Base-by-base conservation (phyloP, 1,284 basidiomycete genomes). In the Microbotryum lychnidis-dioicae region DNA sequence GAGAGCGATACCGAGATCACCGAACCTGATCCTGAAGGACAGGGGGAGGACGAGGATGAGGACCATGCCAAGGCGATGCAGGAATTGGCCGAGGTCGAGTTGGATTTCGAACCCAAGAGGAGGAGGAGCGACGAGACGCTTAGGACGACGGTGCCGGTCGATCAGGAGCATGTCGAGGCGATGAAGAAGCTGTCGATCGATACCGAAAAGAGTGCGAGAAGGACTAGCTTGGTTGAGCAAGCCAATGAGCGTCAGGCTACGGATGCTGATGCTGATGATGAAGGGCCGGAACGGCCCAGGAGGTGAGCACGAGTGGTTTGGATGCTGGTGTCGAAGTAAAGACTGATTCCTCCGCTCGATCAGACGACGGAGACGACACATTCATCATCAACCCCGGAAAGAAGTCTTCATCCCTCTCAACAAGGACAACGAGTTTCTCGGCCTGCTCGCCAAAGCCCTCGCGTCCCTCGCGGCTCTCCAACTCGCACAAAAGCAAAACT, bases 381-480 rank as follows among this genome's bases (percentile, higher is more conserved):
- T 60, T 1, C 62, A 52, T 4, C 64, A 58, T 2, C 64, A 63
- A n/a, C 67, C 62, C 46, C 62, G 62, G 31, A 66, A 66, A 54
- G 87, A 91, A 71, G 75, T 91, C 21, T 80, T 91, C 61, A 87
- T 96, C 51, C 87, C 89, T 3, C 82, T 97, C 12, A 80, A 81
- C 21, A 85, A 89, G 42, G 91, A 96, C 72, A 80, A 83, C 37
- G 83, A 77, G 1, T 97, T 97, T 77, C 89, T 93, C 74, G 81
- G 84, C 48, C 80, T 89, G 9, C 81, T 94, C 49, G 84, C 82
- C 0, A 81, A 82, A 0, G 85, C 89, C 4, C 79, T 96, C 25
- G 80, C 83, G 52, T 80, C 84, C 1, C 81, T 94, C 31, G 83
- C 86, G 16, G 76, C 77, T 2, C 83, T 90, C 68, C 82, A 91